A percentile compares a stretch with the other conserved stretches of the same genome.
These are phyloP conservation scores for Fusarium proliferatum DNA, from an alignment of 2,329 filamentous ascomycete genomes.

Conservation along the genomic window DNA sequence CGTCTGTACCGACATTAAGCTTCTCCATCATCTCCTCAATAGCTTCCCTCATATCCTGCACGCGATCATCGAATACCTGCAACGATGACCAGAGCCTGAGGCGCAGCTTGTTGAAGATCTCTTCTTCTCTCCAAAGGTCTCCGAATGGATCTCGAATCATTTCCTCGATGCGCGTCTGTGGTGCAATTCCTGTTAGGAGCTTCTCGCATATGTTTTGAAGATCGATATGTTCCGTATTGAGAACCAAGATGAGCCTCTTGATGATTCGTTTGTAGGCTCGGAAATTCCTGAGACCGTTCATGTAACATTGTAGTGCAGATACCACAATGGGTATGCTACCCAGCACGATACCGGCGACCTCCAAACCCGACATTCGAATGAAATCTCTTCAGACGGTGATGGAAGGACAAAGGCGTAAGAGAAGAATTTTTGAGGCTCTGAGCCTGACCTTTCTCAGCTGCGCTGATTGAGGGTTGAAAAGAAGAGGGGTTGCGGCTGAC, in stretches of 20 bases:
- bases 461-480: background rate
- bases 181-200: background rate
- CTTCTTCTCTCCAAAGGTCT: background rate
- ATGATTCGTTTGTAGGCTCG: background rate
- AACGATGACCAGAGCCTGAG: background rate
- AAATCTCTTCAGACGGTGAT: fast-evolving
- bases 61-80: fast-evolving
- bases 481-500: constrained; percentile 7
- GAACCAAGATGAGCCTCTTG: background rate
- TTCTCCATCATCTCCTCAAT: background rate
- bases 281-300: background rate
- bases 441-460: fast-evolving
- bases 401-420: fast-evolving
- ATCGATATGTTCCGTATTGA: background rate
- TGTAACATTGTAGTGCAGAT: background rate
- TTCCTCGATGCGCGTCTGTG: background rate
- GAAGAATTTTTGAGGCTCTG: fast-evolving
- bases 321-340: background rate
- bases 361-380: background rate
- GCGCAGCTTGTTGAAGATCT: fast-evolving
- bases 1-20: background rate
- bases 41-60: background rate
- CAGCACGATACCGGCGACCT: background rate
- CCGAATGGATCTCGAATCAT: background rate
- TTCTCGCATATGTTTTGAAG: constrained; percentile 10